Base-by-base conservation (phyloP, 345 rosid genomes). In the Pugionium dolabratum region DNA sequence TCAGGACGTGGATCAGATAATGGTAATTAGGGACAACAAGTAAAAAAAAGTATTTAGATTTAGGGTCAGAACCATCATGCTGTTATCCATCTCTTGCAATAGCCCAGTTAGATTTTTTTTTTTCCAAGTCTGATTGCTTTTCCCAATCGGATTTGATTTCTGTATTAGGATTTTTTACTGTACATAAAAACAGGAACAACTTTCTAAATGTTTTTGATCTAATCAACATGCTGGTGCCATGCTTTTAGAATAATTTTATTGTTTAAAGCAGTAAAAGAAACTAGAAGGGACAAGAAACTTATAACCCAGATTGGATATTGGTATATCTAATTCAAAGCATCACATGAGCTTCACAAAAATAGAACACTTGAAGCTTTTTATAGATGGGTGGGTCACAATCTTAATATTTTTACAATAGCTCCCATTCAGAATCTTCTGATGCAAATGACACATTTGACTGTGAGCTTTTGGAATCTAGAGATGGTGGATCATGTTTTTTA, bases 351-450 rank as follows among this genome's bases (percentile, higher is more conserved):
- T 61, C 4, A 3, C 49, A 7, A 46, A 33, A 45, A 9, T 5
- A 45, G 10, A n/a, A 50, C 47, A 48, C 11, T 35, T n/a, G 18
- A 30, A 31, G 4, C 11, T 18, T 34, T 54, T 11, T 59, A 41
- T 9, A 45, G 41, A 40, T 41, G 48, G 18, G 18, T 18, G 4
- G 28, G 29, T 25, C 7, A 10, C 44, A 26, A 46, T 62, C 45
- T 60, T 18, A 18, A 18, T 30, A 67, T 33, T 65, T 73, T 51
- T 67, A 89, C 79, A 86, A 53, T 10, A 89, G 64, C 73, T 86
- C 89, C 96, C 96, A 89, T 62, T 82, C 96, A 46, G 78, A 72
- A 72, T 89, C 91, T 43, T 45, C 72, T 45, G 47, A 46, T 70
- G 61, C 60, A 39, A 69, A 67, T 44, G 48, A 53, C 35, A 51